These are phyloP conservation scores for Leccinum broughii DNA, from an alignment of 768 basidiomycete genomes.

Conservation along the genomic window DNA sequence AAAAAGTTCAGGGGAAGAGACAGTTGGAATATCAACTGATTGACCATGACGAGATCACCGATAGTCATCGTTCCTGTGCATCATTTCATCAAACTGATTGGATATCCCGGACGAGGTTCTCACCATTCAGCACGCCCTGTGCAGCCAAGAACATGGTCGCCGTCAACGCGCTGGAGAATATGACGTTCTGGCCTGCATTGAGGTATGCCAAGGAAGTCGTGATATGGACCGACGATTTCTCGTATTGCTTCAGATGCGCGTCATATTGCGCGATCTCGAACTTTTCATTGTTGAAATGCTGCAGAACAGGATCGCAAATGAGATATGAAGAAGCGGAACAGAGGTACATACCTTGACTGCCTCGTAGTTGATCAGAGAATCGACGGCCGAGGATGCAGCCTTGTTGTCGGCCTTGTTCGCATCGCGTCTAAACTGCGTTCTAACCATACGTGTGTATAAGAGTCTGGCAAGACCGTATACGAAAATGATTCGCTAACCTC, in stretches of 20 bases:
- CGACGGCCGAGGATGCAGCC: conserved; percentile 90
- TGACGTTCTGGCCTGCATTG: conserved; percentile 96
- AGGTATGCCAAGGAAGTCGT: conserved; percentile 90
- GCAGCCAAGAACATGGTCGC: conserved; percentile 96
- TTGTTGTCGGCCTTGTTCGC: conserved; percentile 97
- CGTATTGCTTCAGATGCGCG: conserved; percentile 80
- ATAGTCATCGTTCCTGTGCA: conserved; percentile 90
- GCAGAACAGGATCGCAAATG: conserved; percentile 4
- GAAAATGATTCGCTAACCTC: conserved; percentile 54
- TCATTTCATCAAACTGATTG: conserved; percentile 3
- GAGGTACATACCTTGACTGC: conserved; percentile 82
- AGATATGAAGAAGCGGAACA: not conserved
- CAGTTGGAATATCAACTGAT: conserved; percentile 96
- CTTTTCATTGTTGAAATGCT: conserved; percentile 98
- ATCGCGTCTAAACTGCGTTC: conserved; percentile 89
- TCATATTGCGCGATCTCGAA: conserved; percentile 93
- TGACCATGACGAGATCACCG: conserved; percentile 98
- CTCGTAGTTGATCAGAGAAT: conserved; percentile 97
- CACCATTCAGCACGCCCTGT: conserved; percentile 90
- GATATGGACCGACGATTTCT: conserved; percentile 91
- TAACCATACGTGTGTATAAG: conserved; percentile 31
- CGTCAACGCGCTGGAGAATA: conserved; percentile 92
- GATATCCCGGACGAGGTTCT: not conserved
- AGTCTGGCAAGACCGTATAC: not conserved
- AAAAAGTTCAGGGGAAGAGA: conserved; percentile 96